Evolutionary conservation across 768 basidiomycete genomes (phyloP), one percentile per base, ranked within the genome.

Genomic region (Lactarius psammicola): DNA sequence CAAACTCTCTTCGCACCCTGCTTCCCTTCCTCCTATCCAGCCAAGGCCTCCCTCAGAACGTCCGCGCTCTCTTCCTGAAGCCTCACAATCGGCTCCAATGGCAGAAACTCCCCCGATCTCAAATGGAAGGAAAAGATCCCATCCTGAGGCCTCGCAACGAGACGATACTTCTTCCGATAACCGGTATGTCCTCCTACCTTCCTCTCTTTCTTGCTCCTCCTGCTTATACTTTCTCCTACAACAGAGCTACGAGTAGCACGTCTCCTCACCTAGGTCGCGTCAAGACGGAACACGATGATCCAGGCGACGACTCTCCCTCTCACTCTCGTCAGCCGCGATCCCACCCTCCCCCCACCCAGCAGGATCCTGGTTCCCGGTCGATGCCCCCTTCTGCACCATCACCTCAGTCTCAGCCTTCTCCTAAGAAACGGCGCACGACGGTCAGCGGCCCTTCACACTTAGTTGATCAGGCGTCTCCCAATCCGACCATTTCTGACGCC

Each of bases 401-500:
- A 6, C 33, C 58, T 15, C 56, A 64, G 20, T 60, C 69, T 13
- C 70, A 70, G 18, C 63, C 69, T 11, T 34, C 73, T 17, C 75
- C 78, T 31, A 88, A 89, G 82, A 86, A 82, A 68, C 85, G 90
- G 68, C 85, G 90, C 53, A 84, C 88, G 66, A 90, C 89, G 49
- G 80, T 89, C 75, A 85, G 83, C 72, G 87, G 88, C 65, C 76
- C 82, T 1, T 82, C 84, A 33, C 80, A 81, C 67, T 77, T 81
- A 13, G 79, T 85, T 70, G 82, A 85, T 72, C 86, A 36, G 80
- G 85, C 70, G 79, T 84, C 59, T 72, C 80, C 54, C 74, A 76
- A 20, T 73, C 78, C 57, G 75, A 64, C 63, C 66, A 62, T 70
- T 60, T 57, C 68, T 69, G 69, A 69, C 38, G 56, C 78, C 58